Percentiles rank a stretch among this genome's conserved stretches.
phyloP scores from a whole-genome alignment of 768 basidiomycete species.

The Mycena floridula region DNA sequence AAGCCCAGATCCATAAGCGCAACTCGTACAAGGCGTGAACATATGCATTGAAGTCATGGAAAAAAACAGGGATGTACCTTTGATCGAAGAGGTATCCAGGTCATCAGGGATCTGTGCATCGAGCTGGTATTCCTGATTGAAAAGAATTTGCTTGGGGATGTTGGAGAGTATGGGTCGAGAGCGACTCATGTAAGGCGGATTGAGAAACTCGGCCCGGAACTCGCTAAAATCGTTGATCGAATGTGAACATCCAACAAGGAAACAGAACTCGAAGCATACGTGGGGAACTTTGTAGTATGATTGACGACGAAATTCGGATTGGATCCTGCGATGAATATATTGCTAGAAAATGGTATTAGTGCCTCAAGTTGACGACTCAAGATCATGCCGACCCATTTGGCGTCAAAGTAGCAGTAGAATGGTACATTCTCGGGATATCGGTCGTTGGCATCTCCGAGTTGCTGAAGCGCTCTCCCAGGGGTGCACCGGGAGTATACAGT shows the following conservation, averaged over 20 bases:
- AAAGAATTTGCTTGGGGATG: neutral
- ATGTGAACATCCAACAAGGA: slow-evolving; percentile 5
- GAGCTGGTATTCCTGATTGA: neutral
- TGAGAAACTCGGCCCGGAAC: neutral
- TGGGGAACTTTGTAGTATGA: slow-evolving; percentile 6
- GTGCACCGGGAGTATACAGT: slow-evolving; percentile 39
- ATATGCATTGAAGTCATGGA: too few relatives aligned
- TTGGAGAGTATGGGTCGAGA: neutral
- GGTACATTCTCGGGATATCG: slow-evolving; percentile 51
- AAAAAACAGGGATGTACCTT: slow-evolving; percentile 3
- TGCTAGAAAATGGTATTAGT: neutral
- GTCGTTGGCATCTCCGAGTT: slow-evolving; percentile 38
- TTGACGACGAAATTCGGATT: slow-evolving; percentile 36
- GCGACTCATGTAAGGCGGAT: neutral
- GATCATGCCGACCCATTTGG: slow-evolving; percentile 39
- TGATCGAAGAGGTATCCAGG: neutral
- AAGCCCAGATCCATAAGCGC: slow-evolving; percentile 22
- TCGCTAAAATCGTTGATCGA: neutral
- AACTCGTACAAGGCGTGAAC: slow-evolving; percentile 6
- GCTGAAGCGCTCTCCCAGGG: slow-evolving; percentile 39
- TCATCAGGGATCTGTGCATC: neutral
- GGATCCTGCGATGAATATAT: slow-evolving; percentile 26
- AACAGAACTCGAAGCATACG: slow-evolving; percentile 12
- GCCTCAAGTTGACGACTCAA: slow-evolving; percentile 7
- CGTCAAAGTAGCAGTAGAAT: slow-evolving; percentile 52